phyloP scores from a whole-genome alignment of 2,329 filamentous ascomycete genomes.

The Cercospora sp. region DNA sequence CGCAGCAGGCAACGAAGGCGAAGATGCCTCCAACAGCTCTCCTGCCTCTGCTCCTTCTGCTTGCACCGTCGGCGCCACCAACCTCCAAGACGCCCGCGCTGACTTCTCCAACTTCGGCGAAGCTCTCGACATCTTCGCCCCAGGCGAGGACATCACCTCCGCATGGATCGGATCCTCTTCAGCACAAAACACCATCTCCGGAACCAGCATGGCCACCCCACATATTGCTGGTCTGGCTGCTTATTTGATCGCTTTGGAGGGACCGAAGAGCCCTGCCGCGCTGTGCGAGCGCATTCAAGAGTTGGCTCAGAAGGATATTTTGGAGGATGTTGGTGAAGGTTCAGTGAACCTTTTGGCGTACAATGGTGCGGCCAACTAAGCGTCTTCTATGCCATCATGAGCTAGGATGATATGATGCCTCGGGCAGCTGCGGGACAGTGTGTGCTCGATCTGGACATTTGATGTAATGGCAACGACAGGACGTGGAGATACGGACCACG shows the following conservation, averaged over 20 bases:
- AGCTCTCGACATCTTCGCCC: conserved; percentile 46
- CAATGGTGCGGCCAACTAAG: conserved; percentile 11
- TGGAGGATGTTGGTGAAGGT: conserved; percentile 14
- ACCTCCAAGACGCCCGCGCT: conserved; percentile 35
- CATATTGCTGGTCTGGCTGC: conserved; percentile 30
- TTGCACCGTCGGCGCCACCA: conserved; percentile 42
- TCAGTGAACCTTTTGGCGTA: conserved; percentile 21
- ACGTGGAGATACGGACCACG: background rate
- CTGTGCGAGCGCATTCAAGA: conserved; percentile 19
- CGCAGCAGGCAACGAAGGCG: conserved; percentile 41
- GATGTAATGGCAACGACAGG: background rate
- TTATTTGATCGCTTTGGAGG: conserved; percentile 23
- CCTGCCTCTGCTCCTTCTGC: conserved; percentile 41
- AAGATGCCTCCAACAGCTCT: conserved; percentile 33
- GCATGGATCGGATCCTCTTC: conserved; percentile 50
- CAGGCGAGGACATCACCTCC: conserved; percentile 53
- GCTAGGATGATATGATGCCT: background rate
- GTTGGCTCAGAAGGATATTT: conserved; percentile 13
- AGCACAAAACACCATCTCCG: conserved; percentile 49
- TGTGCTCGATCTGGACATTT: background rate
- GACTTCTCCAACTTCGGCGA: conserved; percentile 44
- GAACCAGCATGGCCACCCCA: conserved; percentile 47
- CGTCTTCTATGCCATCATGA: background rate
- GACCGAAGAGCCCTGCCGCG: conserved; percentile 8
- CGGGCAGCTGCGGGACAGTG: background rate